A percentile compares a stretch with the other conserved stretches of the same genome.
Evolutionary conservation across 805 yeast species (phyloP).

Genomic region (Zygosaccharomyces pseudorouxii): DNA sequence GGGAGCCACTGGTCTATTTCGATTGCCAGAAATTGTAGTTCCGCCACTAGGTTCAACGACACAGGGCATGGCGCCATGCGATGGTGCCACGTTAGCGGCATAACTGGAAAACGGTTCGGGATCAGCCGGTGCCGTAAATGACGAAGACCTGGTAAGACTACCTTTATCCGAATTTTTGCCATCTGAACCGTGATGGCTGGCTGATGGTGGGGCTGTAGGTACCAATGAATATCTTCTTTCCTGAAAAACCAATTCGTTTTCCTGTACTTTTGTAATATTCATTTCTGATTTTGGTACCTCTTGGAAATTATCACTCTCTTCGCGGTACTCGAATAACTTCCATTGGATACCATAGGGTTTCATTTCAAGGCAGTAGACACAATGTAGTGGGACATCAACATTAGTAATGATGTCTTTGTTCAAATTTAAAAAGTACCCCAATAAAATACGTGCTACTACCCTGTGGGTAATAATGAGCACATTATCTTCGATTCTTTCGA

Average conservation of each 20-base stretch:
- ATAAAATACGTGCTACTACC: constrained; percentile 79
- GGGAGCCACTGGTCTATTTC: constrained; percentile 10
- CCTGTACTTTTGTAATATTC: constrained; percentile 51
- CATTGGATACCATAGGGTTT: constrained; percentile 96
- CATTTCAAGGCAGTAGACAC: constrained; percentile 83
- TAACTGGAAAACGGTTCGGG: neutral
- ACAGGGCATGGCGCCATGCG: constrained; percentile 1
- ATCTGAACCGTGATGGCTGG: constrained; percentile 19
- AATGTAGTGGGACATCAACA: constrained; percentile 88
- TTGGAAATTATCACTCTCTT: constrained; percentile 67
- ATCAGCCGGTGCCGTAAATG: constrained; percentile 3
- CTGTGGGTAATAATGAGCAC: constrained; percentile 80
- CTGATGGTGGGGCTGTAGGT: constrained; percentile 61
- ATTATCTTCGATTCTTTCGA: constrained; percentile 88
- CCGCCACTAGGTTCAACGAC: constrained; percentile 15
- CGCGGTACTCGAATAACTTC: constrained; percentile 84
- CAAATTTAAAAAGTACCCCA: constrained; percentile 86
- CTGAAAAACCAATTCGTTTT: constrained; percentile 63
- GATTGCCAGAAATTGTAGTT: constrained; percentile 13
- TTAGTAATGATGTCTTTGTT: constrained; percentile 78
- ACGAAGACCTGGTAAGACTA: constrained; percentile 10
- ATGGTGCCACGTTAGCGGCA: neutral
- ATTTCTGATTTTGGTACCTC: constrained; percentile 48
- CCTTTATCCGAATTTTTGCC: constrained; percentile 13
- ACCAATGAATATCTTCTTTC: constrained; percentile 70